Evolutionary conservation across 2,329 filamentous ascomycete species (phyloP), one percentile per base, ranked within the genome.

Genomic region (Zalaria obscura): DNA sequence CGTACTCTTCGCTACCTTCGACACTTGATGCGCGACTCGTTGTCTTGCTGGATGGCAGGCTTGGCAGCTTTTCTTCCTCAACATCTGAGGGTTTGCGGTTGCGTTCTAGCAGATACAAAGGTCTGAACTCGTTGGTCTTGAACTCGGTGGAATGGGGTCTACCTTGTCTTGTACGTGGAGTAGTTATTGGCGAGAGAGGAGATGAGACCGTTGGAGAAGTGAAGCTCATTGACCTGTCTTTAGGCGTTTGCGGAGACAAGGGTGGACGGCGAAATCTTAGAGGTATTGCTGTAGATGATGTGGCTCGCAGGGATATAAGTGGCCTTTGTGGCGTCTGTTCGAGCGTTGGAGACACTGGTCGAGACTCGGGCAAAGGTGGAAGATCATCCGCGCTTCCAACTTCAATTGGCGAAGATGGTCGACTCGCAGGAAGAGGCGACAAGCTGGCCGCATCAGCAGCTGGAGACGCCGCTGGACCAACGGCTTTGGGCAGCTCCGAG

Each of bases 61-160:
- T 69, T 5, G 75, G 73, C 2, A 76, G 57, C 3, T 64, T 53
- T 35, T 68, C 55, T 26, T 63, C 60, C 18, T 58, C 64, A 3
- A 66, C 48, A 65, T 56, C 47, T 57, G 62, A 53, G 11, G 57
- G 53, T 51, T 70, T 69, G 11, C 64, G 62, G 48, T 70, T 74
- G 27, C 69, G 77, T 58, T 93, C 83, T 5, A 93, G 75, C 25
- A 94, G 76, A 60, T 83, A 89, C 5, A 95, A 65, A 0, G 88
- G 88, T 50, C 83, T 79, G 52, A 88, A 80, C 55, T 91, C 85
- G 41, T 73, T 43, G 6, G 42, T 42, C 33, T 44, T 42, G 39
- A 51, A 49, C 27, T 50, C 50, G 4, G 42, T 45, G 3, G 50
- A 50, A 5, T 43, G 35, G 3, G 47, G 48, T 29, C 46, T 44